Evolutionary conservation across 192 early-diverging fungal genomes (phyloP).

Genomic region (Linnemannia elongata): DNA sequence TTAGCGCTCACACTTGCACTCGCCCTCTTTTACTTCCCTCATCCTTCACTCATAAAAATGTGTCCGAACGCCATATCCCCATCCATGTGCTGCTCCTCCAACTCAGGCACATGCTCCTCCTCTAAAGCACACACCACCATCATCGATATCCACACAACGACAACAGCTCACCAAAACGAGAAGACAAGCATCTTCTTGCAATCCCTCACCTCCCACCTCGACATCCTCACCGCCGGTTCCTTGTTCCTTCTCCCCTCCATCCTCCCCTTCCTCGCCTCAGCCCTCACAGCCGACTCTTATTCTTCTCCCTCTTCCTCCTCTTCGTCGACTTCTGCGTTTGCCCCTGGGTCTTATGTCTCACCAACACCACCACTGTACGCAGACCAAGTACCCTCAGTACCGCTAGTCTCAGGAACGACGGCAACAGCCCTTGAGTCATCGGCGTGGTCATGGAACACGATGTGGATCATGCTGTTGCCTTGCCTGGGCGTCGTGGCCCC

Average conservation of each 20-base stretch:
- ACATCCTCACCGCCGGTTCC: slow-evolving; percentile 38
- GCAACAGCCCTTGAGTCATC: not conserved
- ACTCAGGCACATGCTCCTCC: not conserved
- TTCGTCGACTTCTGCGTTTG: not conserved
- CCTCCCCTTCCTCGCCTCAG: slow-evolving; percentile 42
- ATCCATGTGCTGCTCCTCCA: not conserved
- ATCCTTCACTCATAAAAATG: slow-evolving; percentile 4
- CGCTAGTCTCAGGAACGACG: not conserved
- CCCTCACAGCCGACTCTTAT: slow-evolving; percentile 18
- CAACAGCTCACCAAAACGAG: not conserved
- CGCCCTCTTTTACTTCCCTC: not conserved
- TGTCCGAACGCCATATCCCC: not conserved
- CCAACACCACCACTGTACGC: not conserved
- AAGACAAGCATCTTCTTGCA: not conserved
- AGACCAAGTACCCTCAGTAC: not conserved
- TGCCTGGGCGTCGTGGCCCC: slow-evolving; percentile 41
- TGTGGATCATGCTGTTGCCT: slow-evolving; percentile 28
- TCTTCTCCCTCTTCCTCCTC: not conserved
- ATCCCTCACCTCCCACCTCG: slow-evolving; percentile 22
- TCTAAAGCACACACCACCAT: not conserved
- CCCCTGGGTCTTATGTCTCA: not conserved
- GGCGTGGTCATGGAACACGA: slow-evolving; percentile 19
- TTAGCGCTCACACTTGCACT: not conserved
- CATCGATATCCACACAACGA: slow-evolving; percentile 1
- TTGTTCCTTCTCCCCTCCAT: slow-evolving; percentile 46